Conservation (phyloP, 2,329 filamentous ascomycete genomes). For the Stenocarpella maydis region DNA sequence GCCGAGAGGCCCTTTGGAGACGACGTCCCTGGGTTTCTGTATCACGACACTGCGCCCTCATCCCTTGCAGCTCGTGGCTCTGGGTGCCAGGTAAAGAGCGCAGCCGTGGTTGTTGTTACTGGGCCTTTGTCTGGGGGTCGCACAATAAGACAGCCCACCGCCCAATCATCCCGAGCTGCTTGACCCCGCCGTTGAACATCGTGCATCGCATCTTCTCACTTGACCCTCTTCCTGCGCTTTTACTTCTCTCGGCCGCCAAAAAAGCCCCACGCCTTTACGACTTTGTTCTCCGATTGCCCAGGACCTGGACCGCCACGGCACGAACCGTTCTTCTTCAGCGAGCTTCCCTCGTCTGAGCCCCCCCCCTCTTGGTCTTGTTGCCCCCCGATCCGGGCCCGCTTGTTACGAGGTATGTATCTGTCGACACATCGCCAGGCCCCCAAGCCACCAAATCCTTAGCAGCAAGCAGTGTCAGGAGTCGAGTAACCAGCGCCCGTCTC, state of each 20-base stretch:
- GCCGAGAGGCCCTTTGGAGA: conserved; percentile 8
- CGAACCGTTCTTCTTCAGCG: conserved; percentile 6
- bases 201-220: conserved; percentile 30
- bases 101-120: conserved; percentile 30
- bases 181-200: conserved; percentile 36
- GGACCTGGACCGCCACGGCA: conserved; percentile 5
- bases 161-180: conserved; percentile 36
- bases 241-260: conserved; percentile 11
- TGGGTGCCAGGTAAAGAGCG: conserved; percentile 11
- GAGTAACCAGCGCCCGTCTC: conserved; percentile 29
- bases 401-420: conserved; percentile 10
- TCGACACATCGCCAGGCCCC: conserved; percentile 1
- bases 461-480: conserved; percentile 19
- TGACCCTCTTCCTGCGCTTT: conserved; percentile 14
- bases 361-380: not conserved
- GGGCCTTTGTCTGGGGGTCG: conserved; percentile 33
- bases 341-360: not conserved
- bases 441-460: conserved; percentile 9
- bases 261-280: not conserved
- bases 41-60: conserved; percentile 16
- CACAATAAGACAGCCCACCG: conserved; percentile 34
- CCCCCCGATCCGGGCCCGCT: not conserved
- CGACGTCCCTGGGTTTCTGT: not conserved
- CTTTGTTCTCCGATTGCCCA: not conserved
- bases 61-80: conserved; percentile 11